phyloP scores from a whole-genome alignment of 1,139 yeast genomes.

The Yamadazyma diospyri region DNA sequence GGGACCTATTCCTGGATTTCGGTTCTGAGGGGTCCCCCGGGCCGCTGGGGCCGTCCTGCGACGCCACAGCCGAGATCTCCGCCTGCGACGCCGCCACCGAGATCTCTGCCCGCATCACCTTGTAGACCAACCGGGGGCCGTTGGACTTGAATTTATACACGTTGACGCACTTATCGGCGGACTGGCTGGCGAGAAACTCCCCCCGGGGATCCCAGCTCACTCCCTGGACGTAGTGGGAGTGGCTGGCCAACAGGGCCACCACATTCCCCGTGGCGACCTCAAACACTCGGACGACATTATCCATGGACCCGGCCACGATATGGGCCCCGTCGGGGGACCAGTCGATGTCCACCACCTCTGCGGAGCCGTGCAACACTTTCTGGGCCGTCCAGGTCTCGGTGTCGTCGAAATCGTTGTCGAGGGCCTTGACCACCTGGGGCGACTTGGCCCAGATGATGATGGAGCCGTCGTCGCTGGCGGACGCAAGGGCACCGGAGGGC shows the following conservation, averaged over 20 bases:
- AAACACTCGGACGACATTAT: conserved; percentile 72
- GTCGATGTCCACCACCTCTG: conserved; percentile 84
- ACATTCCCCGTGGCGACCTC: conserved; percentile 55
- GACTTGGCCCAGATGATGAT: conserved; percentile 73
- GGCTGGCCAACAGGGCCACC: conserved; percentile 65
- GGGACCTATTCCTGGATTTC: conserved; percentile 9
- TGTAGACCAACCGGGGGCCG: conserved; percentile 3
- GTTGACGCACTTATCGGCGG: conserved; percentile 82
- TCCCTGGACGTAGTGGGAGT: conserved; percentile 90
- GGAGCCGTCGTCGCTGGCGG: conserved; percentile 95
- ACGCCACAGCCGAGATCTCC: neutral
- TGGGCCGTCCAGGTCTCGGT: conserved; percentile 71
- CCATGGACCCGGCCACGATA: conserved; percentile 90
- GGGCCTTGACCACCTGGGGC: conserved; percentile 51
- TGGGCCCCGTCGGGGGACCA: conserved; percentile 86
- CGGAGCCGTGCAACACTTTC: conserved; percentile 54
- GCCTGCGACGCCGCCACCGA: neutral
- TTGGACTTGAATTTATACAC: conserved; percentile 36
- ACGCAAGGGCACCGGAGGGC: conserved; percentile 67
- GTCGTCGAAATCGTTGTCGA: conserved; percentile 52
- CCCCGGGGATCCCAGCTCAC: conserved; percentile 91
- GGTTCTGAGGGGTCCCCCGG: too few relatives aligned
- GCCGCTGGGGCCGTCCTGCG: neutral
- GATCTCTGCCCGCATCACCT: conserved; percentile 20
- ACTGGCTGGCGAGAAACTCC: conserved; percentile 76